Base-by-base conservation (phyloP, 371 early-diverging fungal genomes). In the Thermomucor indicae-seudaticae region DNA sequence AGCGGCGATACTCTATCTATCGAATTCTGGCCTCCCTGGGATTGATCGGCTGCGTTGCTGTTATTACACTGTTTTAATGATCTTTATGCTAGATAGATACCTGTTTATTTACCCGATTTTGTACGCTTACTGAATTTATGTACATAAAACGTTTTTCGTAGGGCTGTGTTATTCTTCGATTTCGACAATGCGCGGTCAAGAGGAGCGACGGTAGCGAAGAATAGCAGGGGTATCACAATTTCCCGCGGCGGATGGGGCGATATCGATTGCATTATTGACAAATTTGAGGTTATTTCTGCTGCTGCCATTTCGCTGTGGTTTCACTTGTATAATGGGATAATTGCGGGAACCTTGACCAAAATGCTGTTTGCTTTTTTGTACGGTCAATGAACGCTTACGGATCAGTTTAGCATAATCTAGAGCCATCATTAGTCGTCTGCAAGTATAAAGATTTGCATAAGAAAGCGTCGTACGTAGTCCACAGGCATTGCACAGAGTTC, bases 401-500 rank as follows among this genome's bases (percentile, higher is more conserved):
- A 55, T 39, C 25, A 55, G 23, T 43, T 55, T 55, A 7, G 56
- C 42, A 44, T 55, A 55, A 37, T 55, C 54, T 53, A 28, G 23
- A n/a, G 8, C 7, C 23, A 32, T 32, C 7, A 32, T 7, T 14
- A 32, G 14, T 14, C 11, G 23, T 43, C 25, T 22, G 10, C n/a
- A 23, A 22, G 19, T 25, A 7, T 23, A n/a, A 11, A 43, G 24
- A n/a, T 1, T 43, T 24, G 32, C 16, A n/a, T 24, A 3, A 35
- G 6, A 23, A 31, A 24, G 11, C 8, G 7, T 50, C 75, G 65
- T 72, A 82, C 83, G 80, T 47, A 82, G 52, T 10, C 86, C 86
- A 55, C 86, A 86, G 5, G 84, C 81, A 60, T 86, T 86, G 46
- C 86, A 86, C 1, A 86, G 58, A 0, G 84, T 84, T 51, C 79